phyloP scores from a whole-genome alignment of 257 asterid genomes.

The Coffea eugenioides region DNA sequence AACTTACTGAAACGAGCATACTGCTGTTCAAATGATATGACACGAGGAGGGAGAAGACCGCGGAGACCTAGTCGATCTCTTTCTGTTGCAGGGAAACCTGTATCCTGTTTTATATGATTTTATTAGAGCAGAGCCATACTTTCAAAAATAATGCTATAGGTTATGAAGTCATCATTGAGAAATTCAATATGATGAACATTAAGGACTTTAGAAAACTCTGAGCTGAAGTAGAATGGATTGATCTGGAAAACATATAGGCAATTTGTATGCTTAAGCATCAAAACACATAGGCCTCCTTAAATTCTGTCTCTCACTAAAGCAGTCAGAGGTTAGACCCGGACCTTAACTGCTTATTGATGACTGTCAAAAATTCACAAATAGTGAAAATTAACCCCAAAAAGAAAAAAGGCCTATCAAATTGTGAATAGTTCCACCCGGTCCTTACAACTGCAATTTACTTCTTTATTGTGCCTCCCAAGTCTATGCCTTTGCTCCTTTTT shows the following conservation, averaged over 20 bases:
- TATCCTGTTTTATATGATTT: slow-evolving; percentile 61
- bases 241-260: background rate
- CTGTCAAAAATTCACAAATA: background rate
- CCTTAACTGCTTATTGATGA: no score
- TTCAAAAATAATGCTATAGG: background rate
- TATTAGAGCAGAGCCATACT: slow-evolving; percentile 13
- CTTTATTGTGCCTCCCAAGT: no score
- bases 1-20: slow-evolving; percentile 95
- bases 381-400: no score
- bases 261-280: background rate
- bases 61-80: slow-evolving; percentile 97
- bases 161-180: background rate
- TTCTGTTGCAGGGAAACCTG: slow-evolving; percentile 91
- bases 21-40: slow-evolving; percentile 95
- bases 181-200: no score
- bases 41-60: slow-evolving; percentile 98
- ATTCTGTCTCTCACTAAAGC: background rate
- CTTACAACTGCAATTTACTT: background rate
- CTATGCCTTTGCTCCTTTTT: no score
- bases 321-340: no score
- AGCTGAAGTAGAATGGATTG: background rate
- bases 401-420: background rate
- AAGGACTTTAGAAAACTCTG: background rate
- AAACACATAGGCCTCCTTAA: background rate
- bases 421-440: background rate